A percentile compares a stretch with the other conserved stretches of the same genome.
Conservation (phyloP, 805 yeast species). For the Jamesozyma hellenica region DNA sequence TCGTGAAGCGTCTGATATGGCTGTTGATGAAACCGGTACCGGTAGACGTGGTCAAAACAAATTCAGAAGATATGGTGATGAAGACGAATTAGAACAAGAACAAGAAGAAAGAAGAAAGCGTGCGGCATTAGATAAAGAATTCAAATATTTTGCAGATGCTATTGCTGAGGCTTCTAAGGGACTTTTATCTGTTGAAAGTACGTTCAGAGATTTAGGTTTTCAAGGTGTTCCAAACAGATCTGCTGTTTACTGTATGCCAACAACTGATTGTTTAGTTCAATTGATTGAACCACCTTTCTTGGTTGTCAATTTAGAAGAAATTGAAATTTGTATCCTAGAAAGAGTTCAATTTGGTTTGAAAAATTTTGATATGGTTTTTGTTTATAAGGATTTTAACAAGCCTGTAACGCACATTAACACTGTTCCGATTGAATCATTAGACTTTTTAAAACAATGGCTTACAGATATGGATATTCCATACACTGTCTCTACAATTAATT, state of each 20-base stretch:
- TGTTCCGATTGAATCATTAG: slow-evolving; percentile 84
- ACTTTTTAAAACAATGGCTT: slow-evolving; percentile 90
- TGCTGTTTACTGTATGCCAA: slow-evolving; percentile 89
- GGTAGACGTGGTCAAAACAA: slow-evolving; percentile 67
- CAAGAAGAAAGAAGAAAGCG: slow-evolving; percentile 95
- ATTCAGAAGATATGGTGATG: slow-evolving; percentile 86
- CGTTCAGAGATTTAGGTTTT: slow-evolving; percentile 93
- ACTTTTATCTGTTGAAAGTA: slow-evolving; percentile 77
- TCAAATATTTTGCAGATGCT: slow-evolving; percentile 77
- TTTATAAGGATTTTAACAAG: slow-evolving; percentile 78
- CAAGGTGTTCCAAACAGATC: slow-evolving; percentile 96
- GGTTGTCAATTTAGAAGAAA: slow-evolving; percentile 82
- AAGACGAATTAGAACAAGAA: slow-evolving; percentile 96
- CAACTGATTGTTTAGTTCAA: slow-evolving; percentile 92
- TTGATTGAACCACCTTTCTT: slow-evolving; percentile 89
- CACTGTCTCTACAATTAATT: slow-evolving; percentile 89
- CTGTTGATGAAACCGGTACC: slow-evolving; percentile 94
- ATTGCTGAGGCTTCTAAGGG: slow-evolving; percentile 85
- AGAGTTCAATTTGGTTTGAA: slow-evolving; percentile 95
- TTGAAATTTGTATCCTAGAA: slow-evolving; percentile 90
- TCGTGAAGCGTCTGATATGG: slow-evolving; percentile 91
- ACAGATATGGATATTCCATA: slow-evolving; percentile 95
- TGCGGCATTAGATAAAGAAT: slow-evolving; percentile 83
- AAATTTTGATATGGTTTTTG: slow-evolving; percentile 94
- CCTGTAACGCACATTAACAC: slow-evolving; percentile 91